These are phyloP conservation scores for Brassica rapa DNA, from an alignment of 345 rosid species.

Conservation along the genomic window DNA sequence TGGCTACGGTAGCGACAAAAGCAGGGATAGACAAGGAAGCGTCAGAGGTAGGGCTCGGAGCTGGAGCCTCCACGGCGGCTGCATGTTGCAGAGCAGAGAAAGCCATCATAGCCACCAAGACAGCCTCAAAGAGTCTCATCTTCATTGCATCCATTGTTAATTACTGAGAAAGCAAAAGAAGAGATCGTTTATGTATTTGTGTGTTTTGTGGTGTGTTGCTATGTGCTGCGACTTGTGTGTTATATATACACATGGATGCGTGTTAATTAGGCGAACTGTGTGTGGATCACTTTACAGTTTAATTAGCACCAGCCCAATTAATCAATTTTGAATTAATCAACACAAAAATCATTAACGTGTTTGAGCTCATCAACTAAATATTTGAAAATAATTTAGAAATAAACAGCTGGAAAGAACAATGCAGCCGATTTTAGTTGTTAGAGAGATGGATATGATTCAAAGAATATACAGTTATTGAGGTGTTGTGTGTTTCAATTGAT, in stretches of 20 bases:
- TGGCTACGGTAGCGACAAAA: conserved; percentile 15
- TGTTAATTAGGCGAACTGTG: conserved; percentile 16
- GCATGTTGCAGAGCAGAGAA: conserved; percentile 29
- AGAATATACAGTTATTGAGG: conserved; percentile 11
- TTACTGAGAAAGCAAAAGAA: conserved; percentile 16
- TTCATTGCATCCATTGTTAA: conserved; percentile 30
- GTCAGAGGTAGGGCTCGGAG: conserved; percentile 39
- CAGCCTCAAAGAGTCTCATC: conserved; percentile 31
- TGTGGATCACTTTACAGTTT: conserved; percentile 21
- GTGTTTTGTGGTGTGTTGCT: background rate
- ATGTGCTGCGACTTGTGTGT: background rate
- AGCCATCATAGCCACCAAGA: conserved; percentile 31
- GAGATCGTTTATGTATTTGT: background rate
- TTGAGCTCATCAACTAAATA: background rate
- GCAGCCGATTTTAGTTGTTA: conserved; percentile 11
- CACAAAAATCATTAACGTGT: background rate
- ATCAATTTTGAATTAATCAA: background rate
- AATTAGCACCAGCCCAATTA: conserved; percentile 1
- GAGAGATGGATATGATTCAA: background rate
- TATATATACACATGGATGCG: conserved; percentile 22
- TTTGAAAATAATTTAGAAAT: background rate
- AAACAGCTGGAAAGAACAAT: conserved; percentile 14
- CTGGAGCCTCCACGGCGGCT: conserved; percentile 39
- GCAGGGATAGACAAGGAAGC: conserved; percentile 28
- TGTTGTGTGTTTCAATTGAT: background rate